Evolutionary conservation across 257 asterid genomes (phyloP), one percentile per base, ranked within the genome.

Genomic region (Buddleja alternifolia): DNA sequence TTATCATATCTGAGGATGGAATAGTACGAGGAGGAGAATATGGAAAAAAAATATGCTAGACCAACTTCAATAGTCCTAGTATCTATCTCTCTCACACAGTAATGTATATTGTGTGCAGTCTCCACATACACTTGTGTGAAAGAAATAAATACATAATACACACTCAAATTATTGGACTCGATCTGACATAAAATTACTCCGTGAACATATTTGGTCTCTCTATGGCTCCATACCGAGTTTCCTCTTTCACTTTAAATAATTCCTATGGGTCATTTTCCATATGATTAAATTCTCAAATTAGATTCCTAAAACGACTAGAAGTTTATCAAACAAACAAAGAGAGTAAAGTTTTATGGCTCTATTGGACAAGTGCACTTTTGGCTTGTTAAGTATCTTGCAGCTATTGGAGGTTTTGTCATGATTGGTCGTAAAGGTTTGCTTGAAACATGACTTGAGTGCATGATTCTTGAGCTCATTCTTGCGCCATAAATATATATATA

Each of bases 351-450:
- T 29, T 10, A n/a, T 65, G 63, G 52, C 52, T 6, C 34, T 65
- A 57, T 58, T 47, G 20, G 19, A 32, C 20, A 56, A 54, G 47
- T 66, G 46, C 46, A 42, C 52, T 58, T 57, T 76, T 24, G 67
- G 47, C 67, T 71, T 67, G 45, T 29, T 40, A 67, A 47, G 69
- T 60, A 54, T 42, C 63, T 63, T 69, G 52, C 50, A 55, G 64
- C 64, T 32, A 63, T 46, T 24, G 14, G 54, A 42, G 62, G 42
- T 17, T 29, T 29, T 45, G 8, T 42, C 45, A 15, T 54, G 11
- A 36, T 10, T 51, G 61, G 76, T 15, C 23, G 1, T 3, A 37
- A 36, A 10, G 37, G 47, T 3, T 50, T 58, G 50, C 8, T 47
- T 15, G 16, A 60, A 11, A 50, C 8, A 51, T 5, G 19, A 25